phyloP scores from a whole-genome alignment of 108 stramenopile species.

The Chaetoceros tenuissimus region DNA sequence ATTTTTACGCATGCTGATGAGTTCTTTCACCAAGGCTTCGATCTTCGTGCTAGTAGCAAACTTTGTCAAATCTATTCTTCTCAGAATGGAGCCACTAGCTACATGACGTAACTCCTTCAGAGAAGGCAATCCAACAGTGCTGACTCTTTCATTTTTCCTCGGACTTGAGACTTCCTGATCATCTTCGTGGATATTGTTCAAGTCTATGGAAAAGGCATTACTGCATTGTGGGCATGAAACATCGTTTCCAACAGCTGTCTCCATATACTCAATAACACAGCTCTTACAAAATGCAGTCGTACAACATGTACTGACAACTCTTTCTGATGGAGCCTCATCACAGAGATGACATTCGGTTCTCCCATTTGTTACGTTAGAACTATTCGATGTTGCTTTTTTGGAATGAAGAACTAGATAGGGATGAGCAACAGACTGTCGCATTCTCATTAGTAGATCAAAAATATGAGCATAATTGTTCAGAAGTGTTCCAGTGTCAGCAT shows the following conservation, averaged over 20 bases:
- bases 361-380: slow-evolving; percentile 52
- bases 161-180: not conserved
- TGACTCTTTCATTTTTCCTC: slow-evolving; percentile 8
- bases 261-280: slow-evolving; percentile 77
- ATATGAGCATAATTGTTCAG: slow-evolving; percentile 99
- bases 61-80: slow-evolving; percentile 87
- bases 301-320: slow-evolving; percentile 74
- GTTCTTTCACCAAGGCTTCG: slow-evolving; percentile 89
- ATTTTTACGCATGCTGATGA: slow-evolving; percentile 75
- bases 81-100: slow-evolving; percentile 57
- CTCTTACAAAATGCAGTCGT: slow-evolving; percentile 62
- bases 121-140: slow-evolving; percentile 38
- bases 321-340: slow-evolving; percentile 65
- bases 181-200: slow-evolving; percentile 49
- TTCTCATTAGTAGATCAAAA: slow-evolving; percentile 90
- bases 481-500: slow-evolving; percentile 84
- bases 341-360: slow-evolving; percentile 70
- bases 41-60: slow-evolving; percentile 95
- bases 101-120: slow-evolving; percentile 73
- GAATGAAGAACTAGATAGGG: slow-evolving; percentile 89
- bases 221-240: slow-evolving; percentile 71
- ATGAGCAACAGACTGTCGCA: slow-evolving; percentile 97
- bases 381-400: slow-evolving; percentile 13
- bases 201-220: slow-evolving; percentile 70
- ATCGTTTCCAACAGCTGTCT: slow-evolving; percentile 31